Evolutionary conservation across 805 yeast species (phyloP).

Genomic region (Spathaspora boniae): DNA sequence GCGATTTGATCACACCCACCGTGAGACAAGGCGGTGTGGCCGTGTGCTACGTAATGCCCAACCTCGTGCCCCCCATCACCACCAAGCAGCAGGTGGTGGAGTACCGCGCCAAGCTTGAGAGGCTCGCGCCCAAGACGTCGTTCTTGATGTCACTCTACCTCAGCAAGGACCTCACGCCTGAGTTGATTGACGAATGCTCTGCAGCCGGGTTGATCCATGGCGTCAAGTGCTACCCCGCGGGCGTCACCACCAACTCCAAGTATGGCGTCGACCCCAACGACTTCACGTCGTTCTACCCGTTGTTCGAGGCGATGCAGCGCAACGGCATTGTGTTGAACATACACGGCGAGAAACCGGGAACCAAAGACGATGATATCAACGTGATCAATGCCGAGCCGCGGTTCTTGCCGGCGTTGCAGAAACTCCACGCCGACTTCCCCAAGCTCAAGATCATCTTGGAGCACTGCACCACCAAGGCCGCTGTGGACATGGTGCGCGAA

Average conservation of each 20-base stretch:
- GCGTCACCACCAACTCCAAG: conserved; percentile 94
- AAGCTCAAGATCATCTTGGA: conserved; percentile 81
- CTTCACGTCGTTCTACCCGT: conserved; percentile 82
- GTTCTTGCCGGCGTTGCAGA: conserved; percentile 82
- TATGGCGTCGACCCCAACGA: conserved; percentile 94
- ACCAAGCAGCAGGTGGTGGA: conserved; percentile 66
- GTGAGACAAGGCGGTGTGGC: conserved; percentile 88
- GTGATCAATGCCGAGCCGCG: conserved; percentile 92
- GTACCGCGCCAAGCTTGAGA: conserved; percentile 63
- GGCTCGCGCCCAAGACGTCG: conserved; percentile 74
- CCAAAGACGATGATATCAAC: conserved; percentile 63
- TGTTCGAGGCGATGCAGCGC: conserved; percentile 84
- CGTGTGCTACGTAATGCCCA: conserved; percentile 94
- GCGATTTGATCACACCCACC: conserved; percentile 86
- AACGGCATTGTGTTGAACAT: conserved; percentile 75
- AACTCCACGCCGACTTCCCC: conserved; percentile 81
- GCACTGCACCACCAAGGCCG: conserved; percentile 91
- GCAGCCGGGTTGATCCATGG: conserved; percentile 67
- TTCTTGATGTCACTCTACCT: conserved; percentile 90
- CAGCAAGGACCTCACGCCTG: conserved; percentile 78
- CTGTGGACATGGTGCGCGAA: conserved; percentile 69
- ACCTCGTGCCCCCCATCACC: conserved; percentile 87
- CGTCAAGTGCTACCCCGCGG: conserved; percentile 97
- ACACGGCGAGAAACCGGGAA: conserved; percentile 90
- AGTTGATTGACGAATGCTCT: conserved; percentile 77